phyloP scores from a whole-genome alignment of 2,329 filamentous ascomycete genomes.

The Colletotrichum higginsianum region DNA sequence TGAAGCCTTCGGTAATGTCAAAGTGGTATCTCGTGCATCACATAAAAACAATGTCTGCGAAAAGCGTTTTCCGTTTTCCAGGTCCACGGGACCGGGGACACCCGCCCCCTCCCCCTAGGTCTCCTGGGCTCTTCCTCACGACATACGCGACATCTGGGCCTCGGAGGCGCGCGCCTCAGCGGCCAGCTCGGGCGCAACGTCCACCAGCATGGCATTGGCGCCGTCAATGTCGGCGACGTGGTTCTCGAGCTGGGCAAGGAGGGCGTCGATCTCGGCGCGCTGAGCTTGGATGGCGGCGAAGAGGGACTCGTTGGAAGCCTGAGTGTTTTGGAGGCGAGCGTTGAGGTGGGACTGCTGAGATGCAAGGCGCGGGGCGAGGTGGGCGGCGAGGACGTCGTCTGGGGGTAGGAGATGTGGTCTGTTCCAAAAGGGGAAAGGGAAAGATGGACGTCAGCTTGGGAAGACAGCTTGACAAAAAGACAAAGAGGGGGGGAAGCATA shows the following conservation, averaged over 20 bases:
- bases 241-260: slow-evolving; percentile 66
- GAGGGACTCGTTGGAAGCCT: slow-evolving; percentile 69
- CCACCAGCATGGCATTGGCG: slow-evolving; percentile 65
- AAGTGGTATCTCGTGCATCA: slow-evolving; percentile 13
- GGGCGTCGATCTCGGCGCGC: slow-evolving; percentile 67
- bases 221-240: slow-evolving; percentile 68
- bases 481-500: slow-evolving; percentile 48
- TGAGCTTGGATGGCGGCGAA: slow-evolving; percentile 67
- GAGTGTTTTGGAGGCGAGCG: slow-evolving; percentile 69
- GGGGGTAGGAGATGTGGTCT: slow-evolving; percentile 72
- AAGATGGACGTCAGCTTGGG: neutral
- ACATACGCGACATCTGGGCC: slow-evolving; percentile 54
- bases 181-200: slow-evolving; percentile 64
- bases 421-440: neutral
- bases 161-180: slow-evolving; percentile 64
- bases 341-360: slow-evolving; percentile 70
- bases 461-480: neutral
- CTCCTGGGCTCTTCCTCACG: neutral
- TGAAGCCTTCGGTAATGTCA: neutral
- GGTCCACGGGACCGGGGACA: neutral
- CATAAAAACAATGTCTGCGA: neutral
- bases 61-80: neutral
- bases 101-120: no score
- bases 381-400: slow-evolving; percentile 66
- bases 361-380: slow-evolving; percentile 67